Conservation (phyloP, 306 rosid genomes). For the Prosopis cineraria region DNA sequence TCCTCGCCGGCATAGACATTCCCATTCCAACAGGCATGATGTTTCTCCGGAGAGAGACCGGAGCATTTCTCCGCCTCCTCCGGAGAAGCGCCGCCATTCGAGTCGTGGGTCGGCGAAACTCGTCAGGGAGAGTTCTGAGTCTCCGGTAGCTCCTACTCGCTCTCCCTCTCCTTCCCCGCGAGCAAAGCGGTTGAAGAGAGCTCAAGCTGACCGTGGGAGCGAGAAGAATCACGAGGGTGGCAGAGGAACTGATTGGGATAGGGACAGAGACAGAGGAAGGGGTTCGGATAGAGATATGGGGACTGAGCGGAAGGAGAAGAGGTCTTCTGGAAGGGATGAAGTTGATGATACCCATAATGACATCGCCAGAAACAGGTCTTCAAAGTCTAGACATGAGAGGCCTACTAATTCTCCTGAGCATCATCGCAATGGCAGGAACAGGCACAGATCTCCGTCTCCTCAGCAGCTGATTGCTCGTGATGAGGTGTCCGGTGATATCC, state of each 20-base stretch:
- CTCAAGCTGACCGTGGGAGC: constrained; percentile 40
- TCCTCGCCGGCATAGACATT: constrained; percentile 44
- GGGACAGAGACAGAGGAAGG: constrained; percentile 42
- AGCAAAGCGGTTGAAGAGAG: constrained; percentile 57
- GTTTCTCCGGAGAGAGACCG: constrained; percentile 44
- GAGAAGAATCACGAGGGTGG: constrained; percentile 37
- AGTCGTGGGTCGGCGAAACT: constrained; percentile 38
- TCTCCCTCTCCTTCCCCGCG: constrained; percentile 62
- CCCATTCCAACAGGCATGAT: constrained; percentile 30
- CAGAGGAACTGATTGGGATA: constrained; percentile 27
- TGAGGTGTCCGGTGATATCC: constrained; percentile 99
- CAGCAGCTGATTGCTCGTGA: constrained; percentile 48
- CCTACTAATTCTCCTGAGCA: constrained; percentile 52
- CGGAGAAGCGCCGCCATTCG: constrained; percentile 37
- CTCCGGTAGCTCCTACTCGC: constrained; percentile 42
- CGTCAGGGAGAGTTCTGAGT: constrained; percentile 33
- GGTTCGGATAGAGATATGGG: constrained; percentile 51
- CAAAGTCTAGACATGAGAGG: constrained; percentile 59
- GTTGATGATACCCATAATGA: constrained; percentile 2
- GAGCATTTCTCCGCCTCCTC: constrained; percentile 28
- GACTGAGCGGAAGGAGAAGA: constrained; percentile 57
- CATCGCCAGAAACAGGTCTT: constrained; percentile 42
- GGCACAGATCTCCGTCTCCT: constrained; percentile 61
- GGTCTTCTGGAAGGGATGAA: constrained; percentile 40
- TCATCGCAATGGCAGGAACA: constrained; percentile 49